These are phyloP conservation scores for Clonostachys rhizophaga DNA, from an alignment of 2,329 filamentous ascomycete genomes.

Conservation along the genomic window DNA sequence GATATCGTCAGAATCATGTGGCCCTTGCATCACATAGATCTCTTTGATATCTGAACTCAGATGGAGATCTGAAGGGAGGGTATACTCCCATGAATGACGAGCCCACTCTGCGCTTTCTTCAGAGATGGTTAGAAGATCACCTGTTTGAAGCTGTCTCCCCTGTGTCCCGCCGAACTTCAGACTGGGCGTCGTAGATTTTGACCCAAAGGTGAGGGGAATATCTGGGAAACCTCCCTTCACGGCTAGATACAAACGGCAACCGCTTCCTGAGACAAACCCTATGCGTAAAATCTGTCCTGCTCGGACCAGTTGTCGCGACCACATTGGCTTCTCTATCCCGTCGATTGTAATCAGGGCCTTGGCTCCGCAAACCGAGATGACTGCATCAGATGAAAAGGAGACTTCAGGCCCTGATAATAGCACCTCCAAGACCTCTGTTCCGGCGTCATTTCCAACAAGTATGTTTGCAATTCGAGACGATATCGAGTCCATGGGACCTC, in stretches of 20 bases:
- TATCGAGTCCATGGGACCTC: constrained; percentile 57
- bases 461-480: constrained; percentile 53
- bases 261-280: constrained; percentile 43
- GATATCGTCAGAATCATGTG: constrained; percentile 20
- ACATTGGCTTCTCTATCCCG: constrained; percentile 43
- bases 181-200: constrained; percentile 53
- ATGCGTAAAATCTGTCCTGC: constrained; percentile 43
- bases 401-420: constrained; percentile 56
- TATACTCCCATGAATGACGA: not conserved
- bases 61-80: constrained; percentile 3
- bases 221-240: constrained; percentile 31
- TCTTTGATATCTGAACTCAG: constrained; percentile 4
- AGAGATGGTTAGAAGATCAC: constrained; percentile 43
- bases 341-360: constrained; percentile 46
- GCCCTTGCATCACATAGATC: constrained; percentile 20
- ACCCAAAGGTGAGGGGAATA: constrained; percentile 53
- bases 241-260: constrained; percentile 54
- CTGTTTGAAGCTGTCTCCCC: constrained; percentile 47
- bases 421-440: constrained; percentile 52
- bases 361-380: constrained; percentile 54
- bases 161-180: constrained; percentile 56
- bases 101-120: constrained; percentile 3
- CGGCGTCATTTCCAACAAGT: constrained; percentile 49
- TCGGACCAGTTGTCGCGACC: constrained; percentile 42
- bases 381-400: constrained; percentile 45